phyloP scores from a whole-genome alignment of 768 basidiomycete genomes.

The Calocybe indica region DNA sequence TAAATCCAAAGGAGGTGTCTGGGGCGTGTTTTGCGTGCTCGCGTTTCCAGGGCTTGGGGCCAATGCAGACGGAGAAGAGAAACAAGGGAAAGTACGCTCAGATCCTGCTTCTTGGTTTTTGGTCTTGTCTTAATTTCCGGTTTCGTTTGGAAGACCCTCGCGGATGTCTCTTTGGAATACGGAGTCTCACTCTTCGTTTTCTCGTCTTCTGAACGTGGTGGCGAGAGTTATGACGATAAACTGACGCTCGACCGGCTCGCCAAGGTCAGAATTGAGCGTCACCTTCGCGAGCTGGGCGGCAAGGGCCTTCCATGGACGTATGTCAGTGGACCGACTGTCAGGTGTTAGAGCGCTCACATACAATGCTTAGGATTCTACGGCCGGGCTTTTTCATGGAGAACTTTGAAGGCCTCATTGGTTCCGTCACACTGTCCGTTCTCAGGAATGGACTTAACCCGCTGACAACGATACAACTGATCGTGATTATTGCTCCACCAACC shows the following conservation, averaged over 20 bases:
- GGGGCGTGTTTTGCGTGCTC: slow-evolving; percentile 33
- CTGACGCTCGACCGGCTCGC: slow-evolving; percentile 19
- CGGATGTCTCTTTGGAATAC: slow-evolving; percentile 30
- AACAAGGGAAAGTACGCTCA: slow-evolving; percentile 32
- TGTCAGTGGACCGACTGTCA: slow-evolving; percentile 5
- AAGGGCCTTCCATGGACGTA: slow-evolving; percentile 32
- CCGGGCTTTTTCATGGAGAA: slow-evolving; percentile 42
- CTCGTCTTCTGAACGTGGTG: slow-evolving; percentile 32
- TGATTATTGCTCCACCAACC: slow-evolving; percentile 6
- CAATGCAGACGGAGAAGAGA: slow-evolving; percentile 30
- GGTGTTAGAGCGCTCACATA: not conserved
- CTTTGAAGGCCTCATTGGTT: slow-evolving; percentile 30
- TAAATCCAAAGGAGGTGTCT: slow-evolving; percentile 21
- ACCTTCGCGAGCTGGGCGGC: slow-evolving; percentile 22
- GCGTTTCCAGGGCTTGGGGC: slow-evolving; percentile 36
- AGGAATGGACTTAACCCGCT: slow-evolving; percentile 24
- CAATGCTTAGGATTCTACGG: slow-evolving; percentile 25
- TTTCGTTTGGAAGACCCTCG: slow-evolving; percentile 19
- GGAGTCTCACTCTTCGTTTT: slow-evolving; percentile 27
- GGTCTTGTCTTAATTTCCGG: not conserved
- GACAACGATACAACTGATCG: slow-evolving; percentile 27
- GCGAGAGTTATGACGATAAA: slow-evolving; percentile 26
- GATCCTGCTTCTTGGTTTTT: not conserved
- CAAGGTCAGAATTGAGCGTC: slow-evolving; percentile 31
- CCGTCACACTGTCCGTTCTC: slow-evolving; percentile 26